Evolutionary conservation across 495 filamentous ascomycete species (phyloP), one percentile per base, ranked within the genome.

Genomic region (Podospora appendiculata): DNA sequence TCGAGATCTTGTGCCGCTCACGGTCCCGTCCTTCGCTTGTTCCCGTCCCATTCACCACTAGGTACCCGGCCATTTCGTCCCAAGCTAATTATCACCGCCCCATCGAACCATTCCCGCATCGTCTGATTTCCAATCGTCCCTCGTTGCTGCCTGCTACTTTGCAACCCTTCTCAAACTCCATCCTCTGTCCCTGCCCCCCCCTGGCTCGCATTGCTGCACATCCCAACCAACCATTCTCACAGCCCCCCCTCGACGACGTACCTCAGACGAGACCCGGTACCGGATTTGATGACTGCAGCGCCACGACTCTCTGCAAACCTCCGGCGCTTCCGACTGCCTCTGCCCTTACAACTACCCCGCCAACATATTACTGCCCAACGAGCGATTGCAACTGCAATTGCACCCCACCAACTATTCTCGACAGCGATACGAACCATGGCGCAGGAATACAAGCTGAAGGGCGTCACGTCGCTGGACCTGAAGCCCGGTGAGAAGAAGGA

Each of bases 361-460:
- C 38, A 38, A 14, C 40, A 44, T 19, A 9, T 42, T 7, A 38
- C 32, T 10, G 8, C 18, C n/a, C 33, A 38, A 40, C 45, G 25
- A 32, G n/a, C 41, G 6, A 17, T 42, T 10, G 34, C 36, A n/a
- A 45, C 36, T 19, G 39, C 43, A 47, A 8, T 44, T 19, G 12
- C n/a, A 42, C 16, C 25, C 13, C 39, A 25, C 43, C 47, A 50
- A 47, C 48, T 43, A 14, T 50, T 56, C 14, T 36, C 57, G 11
- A 53, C 54, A 9, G 48, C 54, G 19, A 18, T 42, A 16, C 45
- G 1, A 10, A 54, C 14, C 16, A 79, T 80, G 76, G 71, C 73
- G 17, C 67, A 86, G 51, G 87, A 95, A 75, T 96, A 85, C 74
- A 94, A 89, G 64, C 78, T 98, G 57, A 95, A 93, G 61, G 84